Evolutionary conservation across 768 basidiomycete species (phyloP), one percentile per base, ranked within the genome.

Genomic region (Lanmaoa rubissima): DNA sequence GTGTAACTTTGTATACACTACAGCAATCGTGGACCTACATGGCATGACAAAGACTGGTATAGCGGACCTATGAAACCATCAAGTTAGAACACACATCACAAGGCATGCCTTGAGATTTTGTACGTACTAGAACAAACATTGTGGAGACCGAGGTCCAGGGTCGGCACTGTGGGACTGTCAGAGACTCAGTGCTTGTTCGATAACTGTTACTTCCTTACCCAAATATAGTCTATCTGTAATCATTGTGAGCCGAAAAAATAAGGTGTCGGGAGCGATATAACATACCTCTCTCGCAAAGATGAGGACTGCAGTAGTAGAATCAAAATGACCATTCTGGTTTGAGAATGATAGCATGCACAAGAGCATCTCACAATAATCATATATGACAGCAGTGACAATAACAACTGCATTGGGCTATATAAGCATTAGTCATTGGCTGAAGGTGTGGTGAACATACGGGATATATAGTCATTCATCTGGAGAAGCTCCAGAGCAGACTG

Each of bases 141-240:
- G 51, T 39, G 3, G 61, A 62, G 13, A 57, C 52, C 39, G 28
- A 54, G 39, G 61, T 61, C 61, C 61, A 62, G 0, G 11, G 17
- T 28, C 32, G 48, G 11, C 21, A 2, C 61, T 62, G 16, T 9
- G 3, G 34, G 6, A n/a, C 9, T 10, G 8, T 55, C 17, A 1
- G 5, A 24, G 21, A 31, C 14, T 32, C 9, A 1, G 14, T 19
- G 2, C 26, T 4, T 7, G 35, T 13, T 12, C 11, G 8, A 19
- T 19, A 4, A 6, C n/a, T 28, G 8, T 24, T n/a, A 24, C 7
- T 42, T 12, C 9, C 21, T 24, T 24, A 24, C 21, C 21, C 21
- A 24, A 24, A 24, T 24, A 24, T 24, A 24, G 21, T 24, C 57
- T 45, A 62, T 13, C 61, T 62, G 48, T 8, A 13, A 5, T 21